Conservation (phyloP, 768 basidiomycete genomes). For the Lyophyllum shimeji region DNA sequence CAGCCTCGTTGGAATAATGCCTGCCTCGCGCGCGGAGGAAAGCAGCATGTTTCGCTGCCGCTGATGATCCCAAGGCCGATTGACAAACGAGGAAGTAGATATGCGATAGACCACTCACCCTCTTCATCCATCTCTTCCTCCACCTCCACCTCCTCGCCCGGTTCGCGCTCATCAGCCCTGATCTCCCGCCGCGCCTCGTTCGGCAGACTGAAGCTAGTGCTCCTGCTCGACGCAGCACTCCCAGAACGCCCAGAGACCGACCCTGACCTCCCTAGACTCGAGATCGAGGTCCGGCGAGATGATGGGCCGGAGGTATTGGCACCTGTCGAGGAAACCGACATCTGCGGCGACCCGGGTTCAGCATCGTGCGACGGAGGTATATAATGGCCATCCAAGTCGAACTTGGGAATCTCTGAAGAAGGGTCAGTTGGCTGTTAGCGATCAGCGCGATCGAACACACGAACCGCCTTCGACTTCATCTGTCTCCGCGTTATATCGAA, state of each 20-base stretch:
- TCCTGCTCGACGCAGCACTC: slow-evolving; percentile 69
- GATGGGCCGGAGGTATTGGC: slow-evolving; percentile 65
- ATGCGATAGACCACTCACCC: slow-evolving; percentile 43
- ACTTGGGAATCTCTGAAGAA: slow-evolving; percentile 74
- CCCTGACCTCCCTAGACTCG: slow-evolving; percentile 55
- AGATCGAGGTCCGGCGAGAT: slow-evolving; percentile 73
- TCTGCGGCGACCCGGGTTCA: slow-evolving; percentile 35
- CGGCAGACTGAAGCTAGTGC: slow-evolving; percentile 82
- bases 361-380: slow-evolving; percentile 26
- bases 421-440: neutral
- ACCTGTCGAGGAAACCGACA: slow-evolving; percentile 55
- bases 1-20: slow-evolving; percentile 89
- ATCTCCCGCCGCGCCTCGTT: slow-evolving; percentile 65
- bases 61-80: slow-evolving; percentile 34
- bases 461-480: slow-evolving; percentile 83
- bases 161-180: slow-evolving; percentile 52
- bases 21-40: slow-evolving; percentile 79
- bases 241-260: slow-evolving; percentile 57
- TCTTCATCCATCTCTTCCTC: slow-evolving; percentile 90
- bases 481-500: slow-evolving; percentile 86
- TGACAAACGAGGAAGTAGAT: neutral
- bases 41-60: slow-evolving; percentile 78
- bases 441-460: slow-evolving; percentile 17
- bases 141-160: slow-evolving; percentile 68
- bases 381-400: slow-evolving; percentile 56